Base-by-base conservation (phyloP, 225 moss, liverwort and hornwort genomes). In the Sphagnum contortum region DNA sequence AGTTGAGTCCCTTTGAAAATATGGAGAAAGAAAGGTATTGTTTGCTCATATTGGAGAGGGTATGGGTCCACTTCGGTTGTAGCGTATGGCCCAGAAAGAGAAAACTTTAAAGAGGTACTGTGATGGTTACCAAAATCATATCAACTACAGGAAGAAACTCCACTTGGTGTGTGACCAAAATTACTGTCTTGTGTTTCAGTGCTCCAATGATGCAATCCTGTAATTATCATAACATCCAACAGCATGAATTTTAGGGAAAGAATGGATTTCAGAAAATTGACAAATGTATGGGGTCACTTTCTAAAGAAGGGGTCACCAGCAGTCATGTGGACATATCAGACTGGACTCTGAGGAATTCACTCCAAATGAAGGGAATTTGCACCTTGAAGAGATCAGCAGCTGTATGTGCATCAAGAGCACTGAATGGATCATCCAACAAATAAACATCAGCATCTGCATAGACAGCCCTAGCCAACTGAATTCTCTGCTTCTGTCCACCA, bases 101-200 rank as follows among this genome's bases (percentile, higher is more conserved):
- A 29, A 29, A 29, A 29, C 29, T 29, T 29, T 29, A 29, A 29
- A 29, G 29, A 29, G 29, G 29, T 29, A 29, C 0, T 29, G 29
- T 29, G 29, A 29, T 29, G 29, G 29, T 9, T 84, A 94, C 94
- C 89, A 94, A 69, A 55, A 94, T 86, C 47, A 85, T 64, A 66
- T 94, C 83, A 45, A 83, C 87, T 52, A 83, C 80, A 13, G 83
- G 87, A 66, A 94, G 83, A 62, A 91, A 91, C 62, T 94, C 94
- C 57, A 94, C 83, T 83, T 94, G 94, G 59, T 94, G 91, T 2
- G 89, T 89, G 5, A 94, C 89, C 45, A 94, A 60, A 44, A 94
- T 78, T 60, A 94, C 87, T 0, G 94, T 94, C 75, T 91, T 94
- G 48, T 69, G 50, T 67, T 67, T 63, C 65, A 94, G 62, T 9